A percentile compares a stretch with the other conserved stretches of the same genome.
Conservation (phyloP, 2,329 filamentous ascomycete species). For the Neofusicoccum sp. region DNA sequence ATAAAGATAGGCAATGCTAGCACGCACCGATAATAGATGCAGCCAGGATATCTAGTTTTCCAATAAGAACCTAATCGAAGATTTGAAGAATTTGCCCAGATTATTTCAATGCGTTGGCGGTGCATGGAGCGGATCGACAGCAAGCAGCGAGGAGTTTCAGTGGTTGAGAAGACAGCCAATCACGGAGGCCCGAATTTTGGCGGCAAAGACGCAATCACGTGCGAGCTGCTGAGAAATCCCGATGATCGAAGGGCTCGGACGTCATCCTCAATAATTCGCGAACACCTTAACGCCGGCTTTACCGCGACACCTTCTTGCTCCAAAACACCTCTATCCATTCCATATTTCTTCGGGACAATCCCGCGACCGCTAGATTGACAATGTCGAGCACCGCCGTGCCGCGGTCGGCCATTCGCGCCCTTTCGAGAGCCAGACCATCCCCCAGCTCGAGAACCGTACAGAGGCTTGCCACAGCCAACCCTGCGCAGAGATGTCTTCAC, state of each 20-base stretch:
- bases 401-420: constrained; percentile 29
- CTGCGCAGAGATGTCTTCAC: constrained; percentile 36
- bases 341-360: too few species aligned
- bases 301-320: background rate
- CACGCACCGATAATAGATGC: too few species aligned
- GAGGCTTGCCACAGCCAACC: constrained; percentile 22
- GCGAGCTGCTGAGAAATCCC: constrained; percentile 15
- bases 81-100: too few species aligned
- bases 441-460: constrained; percentile 24
- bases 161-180: background rate
- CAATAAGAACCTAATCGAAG: too few species aligned
- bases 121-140: background rate
- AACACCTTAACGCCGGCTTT: background rate
- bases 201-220: constrained; percentile 3
- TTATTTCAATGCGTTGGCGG: too few species aligned
- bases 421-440: constrained; percentile 28
- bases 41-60: too few species aligned
- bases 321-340: background rate
- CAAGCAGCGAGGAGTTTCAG: background rate
- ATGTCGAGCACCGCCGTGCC: constrained; percentile 33
- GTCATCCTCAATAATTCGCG: constrained; percentile 1
- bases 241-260: background rate
- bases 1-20: too few species aligned
- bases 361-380: background rate
- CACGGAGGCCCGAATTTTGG: background rate